A percentile compares a stretch with the other conserved stretches of the same genome.
Evolutionary conservation across 768 basidiomycete genomes (phyloP).

Genomic region (Boletellus sp.): DNA sequence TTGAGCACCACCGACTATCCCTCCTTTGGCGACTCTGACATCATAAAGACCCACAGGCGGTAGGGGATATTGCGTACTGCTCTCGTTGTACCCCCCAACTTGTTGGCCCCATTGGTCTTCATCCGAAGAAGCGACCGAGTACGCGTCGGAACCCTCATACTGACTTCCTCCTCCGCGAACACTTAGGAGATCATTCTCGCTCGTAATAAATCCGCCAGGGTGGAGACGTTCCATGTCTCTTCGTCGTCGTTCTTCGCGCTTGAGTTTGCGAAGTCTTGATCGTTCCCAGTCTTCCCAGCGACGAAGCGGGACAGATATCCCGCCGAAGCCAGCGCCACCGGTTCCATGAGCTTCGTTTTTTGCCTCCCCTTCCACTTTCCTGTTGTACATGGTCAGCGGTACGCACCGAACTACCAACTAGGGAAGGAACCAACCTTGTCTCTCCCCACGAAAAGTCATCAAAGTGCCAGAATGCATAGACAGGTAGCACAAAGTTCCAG

Average conservation of each 20-base stretch:
- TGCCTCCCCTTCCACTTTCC: constrained; percentile 91
- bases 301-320: constrained; percentile 78
- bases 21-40: constrained; percentile 30
- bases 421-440: constrained; percentile 64
- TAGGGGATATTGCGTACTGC: constrained; percentile 71
- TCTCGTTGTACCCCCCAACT: constrained; percentile 94
- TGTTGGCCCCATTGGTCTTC: constrained; percentile 96
- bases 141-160: constrained; percentile 76
- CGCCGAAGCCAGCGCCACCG: constrained; percentile 49
- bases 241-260: constrained; percentile 78
- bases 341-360: constrained; percentile 77
- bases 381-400: constrained; percentile 32
- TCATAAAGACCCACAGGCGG: constrained; percentile 73
- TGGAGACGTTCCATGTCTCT: constrained; percentile 78
- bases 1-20: constrained; percentile 64
- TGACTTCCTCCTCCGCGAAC: constrained; percentile 56
- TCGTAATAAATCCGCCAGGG: constrained; percentile 60
- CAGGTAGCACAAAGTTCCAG: constrained; percentile 92
- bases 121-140: constrained; percentile 81
- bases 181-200: constrained; percentile 61
- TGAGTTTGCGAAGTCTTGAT: constrained; percentile 85
- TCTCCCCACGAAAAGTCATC: constrained; percentile 99
- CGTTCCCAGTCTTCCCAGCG: constrained; percentile 99
- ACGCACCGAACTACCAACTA: background rate
- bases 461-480: constrained; percentile 99